Percentiles rank a stretch among this genome's conserved stretches.
phyloP scores from a whole-genome alignment of 164 flowering plant species.

The Annona cherimola region DNA sequence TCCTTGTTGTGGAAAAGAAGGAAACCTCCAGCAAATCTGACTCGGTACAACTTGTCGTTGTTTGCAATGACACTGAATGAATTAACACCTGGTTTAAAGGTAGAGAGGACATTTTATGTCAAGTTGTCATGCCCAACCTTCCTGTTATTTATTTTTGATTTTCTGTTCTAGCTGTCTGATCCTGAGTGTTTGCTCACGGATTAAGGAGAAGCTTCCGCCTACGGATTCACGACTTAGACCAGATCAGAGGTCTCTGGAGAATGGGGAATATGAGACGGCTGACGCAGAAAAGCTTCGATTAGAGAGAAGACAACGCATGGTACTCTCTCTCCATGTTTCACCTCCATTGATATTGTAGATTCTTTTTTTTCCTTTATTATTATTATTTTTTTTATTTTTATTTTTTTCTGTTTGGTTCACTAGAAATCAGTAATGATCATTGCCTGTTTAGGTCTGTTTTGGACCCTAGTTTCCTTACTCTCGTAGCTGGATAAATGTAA shows the following conservation, averaged over 20 bases:
- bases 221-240: constrained; percentile 96
- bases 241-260: constrained; percentile 88
- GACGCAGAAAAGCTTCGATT: constrained; percentile 78
- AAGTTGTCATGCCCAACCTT: constrained; percentile 12
- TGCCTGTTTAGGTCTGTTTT: too few species aligned
- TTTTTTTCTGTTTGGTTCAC: too few species aligned
- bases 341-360: too few species aligned
- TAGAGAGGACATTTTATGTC: constrained; percentile 31
- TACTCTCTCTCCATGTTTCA: constrained; percentile 20
- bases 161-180: constrained; percentile 51
- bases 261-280: constrained; percentile 89
- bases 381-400: too few species aligned
- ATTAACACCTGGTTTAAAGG: constrained; percentile 80
- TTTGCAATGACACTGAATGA: constrained; percentile 89
- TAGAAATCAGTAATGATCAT: too few species aligned
- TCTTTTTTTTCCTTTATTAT: too few species aligned
- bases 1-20: constrained; percentile 66
- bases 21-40: constrained; percentile 54
- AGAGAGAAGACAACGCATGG: constrained; percentile 88
- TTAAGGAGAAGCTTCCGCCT: constrained; percentile 95
- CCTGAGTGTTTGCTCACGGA: constrained; percentile 52
- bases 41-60: constrained; percentile 83
- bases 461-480: too few species aligned
- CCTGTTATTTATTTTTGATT: constrained; percentile 30
- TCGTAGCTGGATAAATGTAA: too few species aligned